phyloP scores from a whole-genome alignment of 2,329 filamentous ascomycete species.

The Tolypocladium album region DNA sequence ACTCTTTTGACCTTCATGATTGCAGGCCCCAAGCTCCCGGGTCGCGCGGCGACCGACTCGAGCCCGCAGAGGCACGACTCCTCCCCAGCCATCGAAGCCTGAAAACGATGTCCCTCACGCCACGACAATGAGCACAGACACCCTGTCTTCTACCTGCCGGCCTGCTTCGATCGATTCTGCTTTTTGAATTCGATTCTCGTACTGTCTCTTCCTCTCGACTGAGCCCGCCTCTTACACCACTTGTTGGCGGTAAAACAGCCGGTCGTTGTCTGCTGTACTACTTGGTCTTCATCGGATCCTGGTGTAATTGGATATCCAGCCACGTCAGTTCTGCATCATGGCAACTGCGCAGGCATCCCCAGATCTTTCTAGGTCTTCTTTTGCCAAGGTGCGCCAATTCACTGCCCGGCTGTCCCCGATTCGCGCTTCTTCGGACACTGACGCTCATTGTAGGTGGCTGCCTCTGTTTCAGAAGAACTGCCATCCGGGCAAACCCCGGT shows the following conservation, averaged over 20 bases:
- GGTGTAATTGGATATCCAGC: constrained; percentile 10
- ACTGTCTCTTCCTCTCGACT: constrained; percentile 18
- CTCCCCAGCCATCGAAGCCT: background rate
- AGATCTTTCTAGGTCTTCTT: constrained; percentile 51
- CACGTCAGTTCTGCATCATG: constrained; percentile 24
- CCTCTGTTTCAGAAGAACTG: constrained; percentile 25
- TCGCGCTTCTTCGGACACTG: background rate
- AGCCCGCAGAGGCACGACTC: background rate
- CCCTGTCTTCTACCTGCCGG: constrained; percentile 35
- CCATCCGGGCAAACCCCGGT: constrained; percentile 2
- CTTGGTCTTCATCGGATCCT: constrained; percentile 6
- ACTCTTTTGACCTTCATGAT: background rate
- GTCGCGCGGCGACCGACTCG: background rate
- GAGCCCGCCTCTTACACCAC: constrained; percentile 2
- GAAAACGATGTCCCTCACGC: constrained; percentile 24
- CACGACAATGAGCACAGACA: constrained; percentile 46
- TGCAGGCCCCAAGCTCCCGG: background rate
- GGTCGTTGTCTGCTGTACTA: constrained; percentile 6
- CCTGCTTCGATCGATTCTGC: constrained; percentile 42
- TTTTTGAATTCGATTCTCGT: constrained; percentile 36
- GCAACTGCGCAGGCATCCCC: constrained; percentile 34
- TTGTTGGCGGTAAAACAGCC: background rate
- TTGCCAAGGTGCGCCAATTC: constrained; percentile 55
- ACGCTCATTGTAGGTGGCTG: constrained; percentile 30
- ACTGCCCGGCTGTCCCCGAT: background rate